Conservation (phyloP, 2,329 filamentous ascomycete species). For the Microdochium bolleyi region DNA sequence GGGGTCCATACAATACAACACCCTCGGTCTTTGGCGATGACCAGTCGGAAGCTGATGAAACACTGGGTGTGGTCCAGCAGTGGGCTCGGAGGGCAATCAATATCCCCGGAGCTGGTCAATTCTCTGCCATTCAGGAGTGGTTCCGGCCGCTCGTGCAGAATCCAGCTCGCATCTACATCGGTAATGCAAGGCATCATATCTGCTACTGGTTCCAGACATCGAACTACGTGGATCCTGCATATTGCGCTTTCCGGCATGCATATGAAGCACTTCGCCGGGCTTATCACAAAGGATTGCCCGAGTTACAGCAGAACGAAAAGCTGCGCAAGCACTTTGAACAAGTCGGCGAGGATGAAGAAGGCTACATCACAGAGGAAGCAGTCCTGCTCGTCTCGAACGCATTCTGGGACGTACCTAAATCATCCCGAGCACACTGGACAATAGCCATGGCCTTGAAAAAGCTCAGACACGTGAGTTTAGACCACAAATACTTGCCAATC, state of each 20-base stretch:
- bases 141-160: background rate
- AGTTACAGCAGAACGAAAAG: background rate
- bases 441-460: background rate
- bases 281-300: background rate
- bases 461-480: background rate
- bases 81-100: too few relatives aligned
- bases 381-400: background rate
- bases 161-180: slow-evolving; percentile 1
- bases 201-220: background rate
- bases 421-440: background rate
- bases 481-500: background rate
- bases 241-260: background rate
- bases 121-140: slow-evolving; percentile 1
- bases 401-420: background rate
- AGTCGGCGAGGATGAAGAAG: background rate
- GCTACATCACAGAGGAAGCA: background rate
- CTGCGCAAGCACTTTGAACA: background rate
- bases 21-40: background rate
- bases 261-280: background rate
- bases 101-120: background rate
- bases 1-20: background rate
- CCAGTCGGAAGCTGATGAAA: background rate
- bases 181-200: background rate
- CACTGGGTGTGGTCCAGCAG: background rate
- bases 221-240: background rate